Evolutionary conservation across 805 yeast genomes (phyloP).

Genomic region (Zygotorulaspora sp.): DNA sequence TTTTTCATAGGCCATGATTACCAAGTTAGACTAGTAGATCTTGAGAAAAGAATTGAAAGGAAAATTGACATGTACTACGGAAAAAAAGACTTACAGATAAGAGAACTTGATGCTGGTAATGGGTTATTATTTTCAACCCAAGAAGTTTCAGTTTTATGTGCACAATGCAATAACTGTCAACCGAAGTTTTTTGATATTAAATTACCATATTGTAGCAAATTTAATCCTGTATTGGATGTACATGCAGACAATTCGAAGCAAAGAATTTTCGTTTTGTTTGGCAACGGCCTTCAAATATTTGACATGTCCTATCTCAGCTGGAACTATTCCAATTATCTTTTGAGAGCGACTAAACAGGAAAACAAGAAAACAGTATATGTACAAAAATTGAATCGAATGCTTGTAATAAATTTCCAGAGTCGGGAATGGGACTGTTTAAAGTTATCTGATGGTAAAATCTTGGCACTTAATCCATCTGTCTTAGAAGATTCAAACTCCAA

Average conservation of each 20-base stretch:
- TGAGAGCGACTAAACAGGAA: constrained; percentile 24
- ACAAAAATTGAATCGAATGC: constrained; percentile 26
- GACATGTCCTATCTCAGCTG: constrained; percentile 22
- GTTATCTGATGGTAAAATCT: constrained; percentile 25
- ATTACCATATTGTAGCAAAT: constrained; percentile 17
- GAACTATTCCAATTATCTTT: constrained; percentile 21
- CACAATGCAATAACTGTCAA: not conserved
- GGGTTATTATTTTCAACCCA: constrained; percentile 12
- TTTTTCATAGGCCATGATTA: constrained; percentile 5
- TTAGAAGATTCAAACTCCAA: constrained; percentile 6
- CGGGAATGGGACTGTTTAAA: constrained; percentile 29
- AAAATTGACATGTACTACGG: constrained; percentile 4
- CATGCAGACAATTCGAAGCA: constrained; percentile 6
- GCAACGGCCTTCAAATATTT: constrained; percentile 23
- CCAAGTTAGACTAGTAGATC: too few species aligned
- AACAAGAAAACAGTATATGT: constrained; percentile 23
- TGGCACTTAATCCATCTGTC: constrained; percentile 17
- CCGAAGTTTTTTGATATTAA: constrained; percentile 15
- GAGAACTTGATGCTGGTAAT: constrained; percentile 7
- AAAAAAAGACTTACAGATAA: constrained; percentile 12
- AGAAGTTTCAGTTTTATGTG: constrained; percentile 9
- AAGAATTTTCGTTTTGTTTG: constrained; percentile 20
- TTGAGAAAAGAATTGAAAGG: not conserved
- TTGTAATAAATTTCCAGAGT: constrained; percentile 21
- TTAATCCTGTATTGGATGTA: constrained; percentile 21